A percentile compares a stretch with the other conserved stretches of the same genome.
Evolutionary conservation across 73 alveolate genomes (phyloP).

Genomic region (Stentor coeruleus): DNA sequence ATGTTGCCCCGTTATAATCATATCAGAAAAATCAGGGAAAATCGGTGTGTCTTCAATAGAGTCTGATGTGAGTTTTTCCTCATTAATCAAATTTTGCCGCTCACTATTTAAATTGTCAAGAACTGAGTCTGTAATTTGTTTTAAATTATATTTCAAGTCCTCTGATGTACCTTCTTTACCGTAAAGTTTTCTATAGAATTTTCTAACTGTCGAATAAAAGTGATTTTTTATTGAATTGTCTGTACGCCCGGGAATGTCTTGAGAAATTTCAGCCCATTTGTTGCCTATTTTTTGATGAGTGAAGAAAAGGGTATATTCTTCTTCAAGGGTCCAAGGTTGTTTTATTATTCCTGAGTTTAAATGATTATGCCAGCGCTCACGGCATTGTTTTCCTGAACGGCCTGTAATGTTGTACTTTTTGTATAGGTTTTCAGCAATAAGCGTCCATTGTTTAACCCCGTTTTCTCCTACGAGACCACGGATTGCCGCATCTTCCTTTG

Average conservation of each 20-base stretch:
- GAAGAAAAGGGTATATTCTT: slow-evolving; percentile 60
- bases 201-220: slow-evolving; percentile 54
- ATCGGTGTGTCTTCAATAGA: too few species aligned
- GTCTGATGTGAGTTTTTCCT: background rate
- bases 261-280: slow-evolving; percentile 88
- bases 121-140: background rate
- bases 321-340: slow-evolving; percentile 67
- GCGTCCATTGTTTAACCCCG: slow-evolving; percentile 48
- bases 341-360: slow-evolving; percentile 68
- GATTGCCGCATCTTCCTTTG: slow-evolving; percentile 25
- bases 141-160: background rate
- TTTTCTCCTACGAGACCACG: slow-evolving; percentile 19
- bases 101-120: background rate
- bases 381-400: slow-evolving; percentile 80
- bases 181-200: slow-evolving; percentile 20
- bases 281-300: slow-evolving; percentile 78
- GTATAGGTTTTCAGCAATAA: slow-evolving; percentile 40
- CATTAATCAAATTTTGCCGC: background rate
- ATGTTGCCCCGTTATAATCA: background rate
- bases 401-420: slow-evolving; percentile 17
- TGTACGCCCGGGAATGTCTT: slow-evolving; percentile 82
- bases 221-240: slow-evolving; percentile 94
- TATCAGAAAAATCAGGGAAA: slow-evolving; percentile 10
- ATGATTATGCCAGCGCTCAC: slow-evolving; percentile 87
- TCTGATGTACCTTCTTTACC: slow-evolving; percentile 6